Percentiles rank a stretch among this genome's conserved stretches.
These are phyloP conservation scores for Proliferodiscus dingleyae DNA, from an alignment of 2,329 filamentous ascomycete genomes.

Conservation along the genomic window DNA sequence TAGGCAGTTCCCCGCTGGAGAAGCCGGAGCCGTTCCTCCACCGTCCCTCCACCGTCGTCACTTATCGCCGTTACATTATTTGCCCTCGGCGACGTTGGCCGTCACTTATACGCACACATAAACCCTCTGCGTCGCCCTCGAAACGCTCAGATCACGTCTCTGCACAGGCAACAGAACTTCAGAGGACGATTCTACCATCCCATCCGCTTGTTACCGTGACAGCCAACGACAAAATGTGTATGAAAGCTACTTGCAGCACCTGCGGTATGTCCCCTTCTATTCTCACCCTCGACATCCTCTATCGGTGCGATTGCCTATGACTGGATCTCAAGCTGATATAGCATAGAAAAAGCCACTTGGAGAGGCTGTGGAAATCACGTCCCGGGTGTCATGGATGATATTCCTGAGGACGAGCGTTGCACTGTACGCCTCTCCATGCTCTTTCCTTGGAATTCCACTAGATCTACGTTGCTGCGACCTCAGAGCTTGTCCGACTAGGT, in stretches of 20 bases:
- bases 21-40: no score
- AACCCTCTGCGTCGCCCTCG: no score
- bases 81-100: no score
- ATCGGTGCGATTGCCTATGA: slow-evolving; percentile 1
- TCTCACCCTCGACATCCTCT: background rate
- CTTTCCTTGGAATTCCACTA: background rate
- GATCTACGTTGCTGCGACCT: background rate
- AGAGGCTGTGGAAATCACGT: slow-evolving; percentile 48
- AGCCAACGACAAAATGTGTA: slow-evolving; percentile 47
- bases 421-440: slow-evolving; percentile 23
- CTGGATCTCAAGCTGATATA: slow-evolving; percentile 2
- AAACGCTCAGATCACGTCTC: background rate
- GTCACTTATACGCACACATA: no score
- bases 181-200: no score
- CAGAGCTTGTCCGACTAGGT: background rate
- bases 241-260: slow-evolving; percentile 43
- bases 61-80: no score
- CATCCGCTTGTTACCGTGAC: no score
- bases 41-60: no score
- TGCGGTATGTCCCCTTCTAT: slow-evolving; percentile 40
- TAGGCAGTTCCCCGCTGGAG: no score
- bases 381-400: slow-evolving; percentile 45
- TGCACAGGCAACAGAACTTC: background rate
- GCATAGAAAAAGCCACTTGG: slow-evolving; percentile 46
- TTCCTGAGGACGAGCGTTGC: slow-evolving; percentile 48